phyloP scores from a whole-genome alignment of 768 basidiomycete species.

The Lentinula boryana region DNA sequence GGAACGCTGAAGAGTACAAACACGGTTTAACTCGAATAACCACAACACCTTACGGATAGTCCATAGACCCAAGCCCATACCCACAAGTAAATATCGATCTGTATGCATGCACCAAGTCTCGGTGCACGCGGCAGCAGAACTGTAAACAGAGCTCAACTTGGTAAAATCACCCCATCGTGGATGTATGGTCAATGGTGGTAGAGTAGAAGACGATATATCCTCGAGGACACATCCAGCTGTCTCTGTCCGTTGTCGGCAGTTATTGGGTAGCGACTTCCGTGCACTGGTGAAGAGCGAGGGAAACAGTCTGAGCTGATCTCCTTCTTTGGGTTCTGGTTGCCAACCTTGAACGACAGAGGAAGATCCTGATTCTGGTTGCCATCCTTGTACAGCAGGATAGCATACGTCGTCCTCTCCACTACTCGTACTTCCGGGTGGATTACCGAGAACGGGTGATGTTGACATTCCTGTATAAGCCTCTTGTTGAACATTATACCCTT shows the following conservation, averaged over 20 bases:
- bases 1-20: conserved; percentile 17
- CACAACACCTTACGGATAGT: conserved; percentile 65
- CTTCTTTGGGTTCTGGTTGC: neutral
- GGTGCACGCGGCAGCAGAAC: conserved; percentile 32
- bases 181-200: conserved; percentile 35
- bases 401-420: neutral
- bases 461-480: conserved; percentile 7
- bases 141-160: neutral
- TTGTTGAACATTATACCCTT: conserved; percentile 1
- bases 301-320: conserved; percentile 6
- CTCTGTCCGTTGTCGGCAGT: conserved; percentile 15
- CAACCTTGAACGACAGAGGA: neutral
- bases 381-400: neutral
- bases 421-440: neutral
- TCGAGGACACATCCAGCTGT: neutral
- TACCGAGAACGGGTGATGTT: conserved; percentile 5
- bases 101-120: conserved; percentile 52
- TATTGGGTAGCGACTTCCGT: conserved; percentile 12
- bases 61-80: conserved; percentile 48
- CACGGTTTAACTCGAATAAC: conserved; percentile 47
- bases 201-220: neutral
- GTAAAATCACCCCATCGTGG: conserved; percentile 61
- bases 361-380: neutral
- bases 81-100: conserved; percentile 45
- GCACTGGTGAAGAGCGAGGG: conserved; percentile 14